These are phyloP conservation scores for Mercurialis annua DNA, from an alignment of 345 rosid genomes.

Conservation along the genomic window DNA sequence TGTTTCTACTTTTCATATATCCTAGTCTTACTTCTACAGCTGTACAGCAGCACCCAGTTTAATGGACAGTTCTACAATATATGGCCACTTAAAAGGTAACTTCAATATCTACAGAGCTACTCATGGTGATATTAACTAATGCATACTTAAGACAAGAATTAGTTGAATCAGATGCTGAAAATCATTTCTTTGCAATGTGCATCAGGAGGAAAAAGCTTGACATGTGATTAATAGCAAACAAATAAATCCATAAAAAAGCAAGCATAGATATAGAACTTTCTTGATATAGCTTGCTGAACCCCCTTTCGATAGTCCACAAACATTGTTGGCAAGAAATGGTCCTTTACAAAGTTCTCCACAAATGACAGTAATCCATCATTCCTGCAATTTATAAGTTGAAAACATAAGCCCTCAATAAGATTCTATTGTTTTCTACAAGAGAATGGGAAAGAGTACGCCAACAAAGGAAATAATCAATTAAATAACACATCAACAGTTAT, in stretches of 20 bases:
- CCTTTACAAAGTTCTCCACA: slow-evolving; percentile 96
- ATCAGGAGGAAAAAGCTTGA: neutral
- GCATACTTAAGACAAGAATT: slow-evolving; percentile 2
- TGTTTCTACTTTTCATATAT: neutral
- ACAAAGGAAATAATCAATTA: neutral
- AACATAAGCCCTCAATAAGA: slow-evolving; percentile 1
- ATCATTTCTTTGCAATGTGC: neutral
- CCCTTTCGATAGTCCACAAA: slow-evolving; percentile 97
- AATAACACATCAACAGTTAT: neutral
- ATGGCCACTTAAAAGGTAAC: neutral
- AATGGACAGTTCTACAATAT: neutral
- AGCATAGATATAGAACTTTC: slow-evolving; percentile 44
- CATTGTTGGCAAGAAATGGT: slow-evolving; percentile 94
- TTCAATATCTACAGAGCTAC: neutral
- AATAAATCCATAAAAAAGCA: neutral
- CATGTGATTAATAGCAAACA: slow-evolving; percentile 7
- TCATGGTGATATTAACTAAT: neutral
- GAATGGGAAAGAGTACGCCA: neutral
- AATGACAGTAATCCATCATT: slow-evolving; percentile 93
- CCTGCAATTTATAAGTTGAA: slow-evolving; percentile 39
- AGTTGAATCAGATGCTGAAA: slow-evolving; percentile 12
- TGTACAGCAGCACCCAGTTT: neutral
- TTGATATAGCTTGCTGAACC: slow-evolving; percentile 99
- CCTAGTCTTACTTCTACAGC: neutral
- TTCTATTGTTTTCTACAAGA: neutral